phyloP scores from a whole-genome alignment of 2,329 filamentous ascomycete genomes.

The Clonostachys solani region DNA sequence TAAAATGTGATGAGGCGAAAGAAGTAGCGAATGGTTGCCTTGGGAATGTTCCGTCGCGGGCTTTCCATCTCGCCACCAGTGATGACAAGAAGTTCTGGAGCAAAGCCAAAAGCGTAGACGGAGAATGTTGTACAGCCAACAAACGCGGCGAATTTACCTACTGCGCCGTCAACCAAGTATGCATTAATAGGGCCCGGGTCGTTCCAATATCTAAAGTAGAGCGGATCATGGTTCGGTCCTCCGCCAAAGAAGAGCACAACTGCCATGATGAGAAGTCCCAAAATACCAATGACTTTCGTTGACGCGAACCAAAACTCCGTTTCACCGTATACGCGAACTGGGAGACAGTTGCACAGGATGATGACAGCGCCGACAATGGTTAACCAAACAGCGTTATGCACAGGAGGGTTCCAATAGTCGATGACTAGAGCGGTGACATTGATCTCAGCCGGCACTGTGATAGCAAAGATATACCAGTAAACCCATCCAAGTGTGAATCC shows the following conservation, averaged over 20 bases:
- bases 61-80: conserved; percentile 74
- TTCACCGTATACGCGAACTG: conserved; percentile 70
- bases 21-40: conserved; percentile 70
- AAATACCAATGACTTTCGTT: conserved; percentile 71
- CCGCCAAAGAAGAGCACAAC: conserved; percentile 72
- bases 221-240: conserved; percentile 59
- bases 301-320: conserved; percentile 75
- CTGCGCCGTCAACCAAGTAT: conserved; percentile 47
- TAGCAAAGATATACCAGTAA: conserved; percentile 79
- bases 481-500: conserved; percentile 80
- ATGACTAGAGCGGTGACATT: conserved; percentile 71
- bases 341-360: conserved; percentile 64
- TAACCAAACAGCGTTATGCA: conserved; percentile 70
- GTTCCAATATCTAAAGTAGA: conserved; percentile 71
- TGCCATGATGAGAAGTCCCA: conserved; percentile 73
- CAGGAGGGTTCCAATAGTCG: conserved; percentile 62
- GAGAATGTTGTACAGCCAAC: conserved; percentile 42
- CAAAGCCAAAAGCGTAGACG: conserved; percentile 60
- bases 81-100: conserved; percentile 72
- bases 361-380: conserved; percentile 70
- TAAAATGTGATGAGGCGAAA: conserved; percentile 71
- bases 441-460: conserved; percentile 70
- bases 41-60: conserved; percentile 67
- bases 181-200: conserved; percentile 65
- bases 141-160: conserved; percentile 63